phyloP scores from a whole-genome alignment of 2,329 filamentous ascomycete species.

The Clonostachys rosea region DNA sequence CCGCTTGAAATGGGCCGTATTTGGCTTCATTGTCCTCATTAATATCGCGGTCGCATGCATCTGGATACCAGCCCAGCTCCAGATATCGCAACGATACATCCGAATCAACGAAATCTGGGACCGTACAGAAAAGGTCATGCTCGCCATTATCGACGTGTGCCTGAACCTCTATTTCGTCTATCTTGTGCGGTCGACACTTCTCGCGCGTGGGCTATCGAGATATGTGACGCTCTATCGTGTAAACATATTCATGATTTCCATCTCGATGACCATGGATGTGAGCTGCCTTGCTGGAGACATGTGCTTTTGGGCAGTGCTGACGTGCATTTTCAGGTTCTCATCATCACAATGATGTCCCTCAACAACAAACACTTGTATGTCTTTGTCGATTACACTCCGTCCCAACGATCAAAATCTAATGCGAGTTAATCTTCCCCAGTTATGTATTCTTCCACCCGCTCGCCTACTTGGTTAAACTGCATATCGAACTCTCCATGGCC shows the following conservation, averaged over 20 bases:
- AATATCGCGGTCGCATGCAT: conserved; percentile 49
- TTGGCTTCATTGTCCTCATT: conserved; percentile 36
- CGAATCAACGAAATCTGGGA: conserved; percentile 46
- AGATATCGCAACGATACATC: conserved; percentile 32
- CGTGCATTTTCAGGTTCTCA: conserved; percentile 3
- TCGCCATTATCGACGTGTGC: conserved; percentile 38
- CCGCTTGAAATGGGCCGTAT: conserved; percentile 36
- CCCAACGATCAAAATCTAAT: too few species aligned
- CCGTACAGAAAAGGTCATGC: conserved; percentile 44
- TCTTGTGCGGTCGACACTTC: conserved; percentile 35
- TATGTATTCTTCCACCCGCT: conserved; percentile 32
- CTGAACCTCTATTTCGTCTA: conserved; percentile 46
- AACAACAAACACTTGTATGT: conserved; percentile 15
- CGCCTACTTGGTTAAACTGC: conserved; percentile 40
- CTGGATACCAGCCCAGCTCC: conserved; percentile 47
- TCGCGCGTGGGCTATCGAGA: conserved; percentile 40
- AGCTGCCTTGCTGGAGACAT: background rate
- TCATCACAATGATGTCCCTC: conserved; percentile 19
- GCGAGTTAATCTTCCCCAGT: background rate
- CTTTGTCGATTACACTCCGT: background rate
- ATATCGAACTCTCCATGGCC: conserved; percentile 47
- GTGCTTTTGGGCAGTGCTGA: background rate
- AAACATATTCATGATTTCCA: conserved; percentile 15
- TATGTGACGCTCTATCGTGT: conserved; percentile 36
- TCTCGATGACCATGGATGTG: conserved; percentile 17